Evolutionary conservation across 192 early-diverging fungal genomes (phyloP).

Genomic region (Cetraspora pellucida): DNA sequence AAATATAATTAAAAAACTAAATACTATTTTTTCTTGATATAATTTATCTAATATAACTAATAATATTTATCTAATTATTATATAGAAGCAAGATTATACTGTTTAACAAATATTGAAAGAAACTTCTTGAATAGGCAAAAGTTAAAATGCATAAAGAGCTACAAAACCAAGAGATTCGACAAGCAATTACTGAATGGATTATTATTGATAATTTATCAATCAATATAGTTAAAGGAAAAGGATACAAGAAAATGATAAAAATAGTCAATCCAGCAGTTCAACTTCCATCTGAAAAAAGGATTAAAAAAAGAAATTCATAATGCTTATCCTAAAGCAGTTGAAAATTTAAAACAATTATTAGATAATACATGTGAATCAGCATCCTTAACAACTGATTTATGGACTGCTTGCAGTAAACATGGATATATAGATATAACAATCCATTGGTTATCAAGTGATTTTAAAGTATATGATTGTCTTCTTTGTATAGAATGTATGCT

Average conservation of each 20-base stretch:
- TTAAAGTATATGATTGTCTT: conserved; percentile 18
- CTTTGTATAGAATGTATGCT: background rate
- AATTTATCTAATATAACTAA: background rate
- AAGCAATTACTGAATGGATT: conserved; percentile 7
- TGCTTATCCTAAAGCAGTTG: background rate
- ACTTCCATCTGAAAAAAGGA: conserved; percentile 4
- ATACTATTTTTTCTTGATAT: no score
- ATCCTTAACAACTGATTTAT: background rate
- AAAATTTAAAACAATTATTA: background rate
- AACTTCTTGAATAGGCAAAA: background rate
- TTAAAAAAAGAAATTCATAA: background rate
- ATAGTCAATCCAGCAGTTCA: background rate
- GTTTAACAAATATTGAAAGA: background rate
- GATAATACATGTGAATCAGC: background rate
- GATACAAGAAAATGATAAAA: background rate
- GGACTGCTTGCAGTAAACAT: background rate
- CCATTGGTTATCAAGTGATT: background rate
- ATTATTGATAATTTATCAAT: background rate
- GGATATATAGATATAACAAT: background rate
- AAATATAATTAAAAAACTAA: no score
- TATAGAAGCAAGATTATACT: background rate
- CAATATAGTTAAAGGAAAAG: background rate
- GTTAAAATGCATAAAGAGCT: background rate
- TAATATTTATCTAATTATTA: background rate
- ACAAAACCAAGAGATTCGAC: background rate